Percentiles rank a stretch among this genome's conserved stretches.
Conservation (phyloP, 306 rosid genomes). For the Vigna mungo region DNA sequence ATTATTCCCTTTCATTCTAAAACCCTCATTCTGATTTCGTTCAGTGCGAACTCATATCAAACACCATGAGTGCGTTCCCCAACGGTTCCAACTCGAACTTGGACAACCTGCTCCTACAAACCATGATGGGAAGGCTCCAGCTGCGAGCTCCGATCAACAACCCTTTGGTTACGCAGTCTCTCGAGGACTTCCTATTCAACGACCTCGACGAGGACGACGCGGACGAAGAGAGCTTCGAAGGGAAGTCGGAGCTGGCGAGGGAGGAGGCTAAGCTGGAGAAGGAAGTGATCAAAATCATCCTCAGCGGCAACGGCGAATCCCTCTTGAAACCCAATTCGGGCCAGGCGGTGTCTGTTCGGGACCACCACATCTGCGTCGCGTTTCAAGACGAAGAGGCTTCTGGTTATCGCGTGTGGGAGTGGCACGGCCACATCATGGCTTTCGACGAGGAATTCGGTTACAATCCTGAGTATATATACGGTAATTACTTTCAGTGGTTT, state of each 20-base stretch:
- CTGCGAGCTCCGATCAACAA: constrained; percentile 55
- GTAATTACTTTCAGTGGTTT: constrained; percentile 86
- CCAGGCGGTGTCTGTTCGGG: constrained; percentile 78
- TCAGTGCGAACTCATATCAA: not conserved
- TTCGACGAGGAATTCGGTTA: constrained; percentile 79
- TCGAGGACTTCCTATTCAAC: constrained; percentile 67
- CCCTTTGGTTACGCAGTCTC: constrained; percentile 66
- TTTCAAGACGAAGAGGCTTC: constrained; percentile 79
- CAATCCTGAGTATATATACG: constrained; percentile 89
- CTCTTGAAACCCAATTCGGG: constrained; percentile 90
- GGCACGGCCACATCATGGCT: constrained; percentile 96
- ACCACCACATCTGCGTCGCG: constrained; percentile 83
- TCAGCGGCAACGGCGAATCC: constrained; percentile 61
- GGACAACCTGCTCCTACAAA: constrained; percentile 71
- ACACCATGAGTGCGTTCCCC: constrained; percentile 60
- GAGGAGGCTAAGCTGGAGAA: constrained; percentile 62
- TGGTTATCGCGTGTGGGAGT: constrained; percentile 94
- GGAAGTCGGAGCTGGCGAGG: not conserved
- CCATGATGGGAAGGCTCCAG: constrained; percentile 60
- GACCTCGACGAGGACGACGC: constrained; percentile 40
- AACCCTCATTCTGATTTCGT: not conserved
- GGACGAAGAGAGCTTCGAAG: not conserved
- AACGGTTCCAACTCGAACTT: constrained; percentile 42
- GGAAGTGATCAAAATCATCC: constrained; percentile 68
- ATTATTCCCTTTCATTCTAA: not conserved